These are phyloP conservation scores for Tephrocybe sp. DNA, from an alignment of 768 basidiomycete species.

Conservation along the genomic window DNA sequence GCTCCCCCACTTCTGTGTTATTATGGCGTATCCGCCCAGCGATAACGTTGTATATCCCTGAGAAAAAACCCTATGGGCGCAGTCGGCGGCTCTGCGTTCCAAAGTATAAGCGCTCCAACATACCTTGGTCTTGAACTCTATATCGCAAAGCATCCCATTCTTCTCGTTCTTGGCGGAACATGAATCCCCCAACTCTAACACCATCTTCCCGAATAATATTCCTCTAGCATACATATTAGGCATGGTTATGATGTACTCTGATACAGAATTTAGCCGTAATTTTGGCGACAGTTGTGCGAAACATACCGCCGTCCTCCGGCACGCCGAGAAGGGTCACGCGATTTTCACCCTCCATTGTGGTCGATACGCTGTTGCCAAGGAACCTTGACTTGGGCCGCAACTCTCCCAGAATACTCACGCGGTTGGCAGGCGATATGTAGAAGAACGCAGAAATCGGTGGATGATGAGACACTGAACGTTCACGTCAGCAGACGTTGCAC, in stretches of 20 bases:
- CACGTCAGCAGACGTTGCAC: not conserved
- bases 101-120: conserved; percentile 13
- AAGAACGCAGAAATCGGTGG: conserved; percentile 95
- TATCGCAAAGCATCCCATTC: conserved; percentile 70
- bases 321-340: conserved; percentile 79
- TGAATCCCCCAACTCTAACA: conserved; percentile 91
- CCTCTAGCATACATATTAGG: conserved; percentile 97
- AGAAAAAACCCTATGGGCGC: conserved; percentile 81
- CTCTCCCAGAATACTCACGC: conserved; percentile 86
- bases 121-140: conserved; percentile 98
- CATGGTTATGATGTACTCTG: conserved; percentile 91
- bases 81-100: not conserved
- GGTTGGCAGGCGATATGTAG: conserved; percentile 91
- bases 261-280: conserved; percentile 7
- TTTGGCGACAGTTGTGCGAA: conserved; percentile 1
- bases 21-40: conserved; percentile 74
- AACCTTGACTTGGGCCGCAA: conserved; percentile 95
- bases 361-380: conserved; percentile 95
- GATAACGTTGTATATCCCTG: conserved; percentile 93
- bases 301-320: conserved; percentile 84
- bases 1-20: conserved; percentile 72
- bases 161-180: conserved; percentile 84
- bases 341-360: conserved; percentile 96
- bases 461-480: conserved; percentile 83
- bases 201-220: conserved; percentile 91